Conservation (phyloP, 768 basidiomycete genomes). For the Phanerochaete carnosa region DNA sequence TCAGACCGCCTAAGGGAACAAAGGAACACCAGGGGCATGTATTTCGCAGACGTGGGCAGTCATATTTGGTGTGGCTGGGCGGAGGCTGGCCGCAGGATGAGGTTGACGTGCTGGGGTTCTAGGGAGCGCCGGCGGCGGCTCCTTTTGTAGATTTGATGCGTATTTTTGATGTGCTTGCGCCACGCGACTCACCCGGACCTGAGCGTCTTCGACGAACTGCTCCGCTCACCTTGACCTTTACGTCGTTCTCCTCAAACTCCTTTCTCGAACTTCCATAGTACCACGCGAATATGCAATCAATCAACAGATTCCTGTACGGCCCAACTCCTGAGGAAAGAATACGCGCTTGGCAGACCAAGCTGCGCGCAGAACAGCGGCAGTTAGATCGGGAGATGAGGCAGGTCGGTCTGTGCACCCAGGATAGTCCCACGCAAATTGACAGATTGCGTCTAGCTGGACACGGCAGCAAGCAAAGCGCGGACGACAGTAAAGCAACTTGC, state of each 20-base stretch:
- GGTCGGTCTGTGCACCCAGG: slow-evolving; percentile 47
- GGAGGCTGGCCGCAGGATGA: background rate
- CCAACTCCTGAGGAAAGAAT: slow-evolving; percentile 95
- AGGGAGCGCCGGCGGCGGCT: background rate
- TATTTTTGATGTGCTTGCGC: background rate
- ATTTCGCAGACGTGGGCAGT: background rate
- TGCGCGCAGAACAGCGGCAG: slow-evolving; percentile 76
- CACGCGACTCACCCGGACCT: background rate
- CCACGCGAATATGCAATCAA: slow-evolving; percentile 60
- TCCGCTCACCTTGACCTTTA: background rate
- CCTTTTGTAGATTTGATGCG: background rate
- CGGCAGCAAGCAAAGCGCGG: slow-evolving; percentile 76
- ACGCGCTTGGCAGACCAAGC: slow-evolving; percentile 84
- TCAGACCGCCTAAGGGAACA: background rate
- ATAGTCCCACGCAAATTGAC: background rate
- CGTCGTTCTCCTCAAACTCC: background rate
- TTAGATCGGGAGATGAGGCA: slow-evolving; percentile 95
- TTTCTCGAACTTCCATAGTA: background rate
- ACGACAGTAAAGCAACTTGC: slow-evolving; percentile 86
- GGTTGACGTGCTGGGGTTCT: background rate
- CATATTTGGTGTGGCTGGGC: background rate
- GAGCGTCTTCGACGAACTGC: background rate
- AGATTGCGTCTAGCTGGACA: slow-evolving; percentile 59
- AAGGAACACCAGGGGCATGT: background rate
- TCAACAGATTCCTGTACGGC: slow-evolving; percentile 94